Evolutionary conservation across 1,284 basidiomycete species (phyloP).

Genomic region (Coniferiporia weirii): DNA sequence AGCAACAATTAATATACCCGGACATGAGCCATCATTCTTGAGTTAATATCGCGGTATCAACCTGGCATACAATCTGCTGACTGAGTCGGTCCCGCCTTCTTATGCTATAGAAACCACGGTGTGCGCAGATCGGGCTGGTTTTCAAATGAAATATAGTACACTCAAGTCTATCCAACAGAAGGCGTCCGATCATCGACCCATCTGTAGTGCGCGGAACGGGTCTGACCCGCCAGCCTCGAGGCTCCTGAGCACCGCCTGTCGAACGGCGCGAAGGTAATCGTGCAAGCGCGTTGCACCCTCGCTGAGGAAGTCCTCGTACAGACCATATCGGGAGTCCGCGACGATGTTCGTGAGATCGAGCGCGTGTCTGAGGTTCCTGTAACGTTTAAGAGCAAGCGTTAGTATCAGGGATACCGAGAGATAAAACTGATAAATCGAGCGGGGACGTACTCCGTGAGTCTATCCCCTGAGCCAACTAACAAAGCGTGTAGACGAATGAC

Average conservation of each 20-base stretch:
- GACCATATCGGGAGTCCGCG: slow-evolving; percentile 81
- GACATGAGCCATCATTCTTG: no score
- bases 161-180: no score
- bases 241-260: slow-evolving; percentile 63
- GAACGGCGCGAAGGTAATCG: slow-evolving; percentile 69
- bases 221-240: slow-evolving; percentile 57
- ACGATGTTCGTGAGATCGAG: slow-evolving; percentile 80
- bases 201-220: slow-evolving; percentile 42
- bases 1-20: no score
- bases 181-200: not conserved
- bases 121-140: no score
- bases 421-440: not conserved
- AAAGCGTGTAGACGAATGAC: slow-evolving; percentile 80
- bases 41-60: no score
- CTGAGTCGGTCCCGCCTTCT: no score
- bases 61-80: no score
- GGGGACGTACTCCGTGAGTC: slow-evolving; percentile 65
- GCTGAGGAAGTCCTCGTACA: slow-evolving; percentile 48
- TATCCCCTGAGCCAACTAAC: slow-evolving; percentile 60
- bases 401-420: not conserved
- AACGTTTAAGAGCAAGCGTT: slow-evolving; percentile 4
- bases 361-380: slow-evolving; percentile 77
- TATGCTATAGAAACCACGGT: no score
- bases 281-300: slow-evolving; percentile 36
- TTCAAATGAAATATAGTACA: no score